Evolutionary conservation across 441 rosid species (phyloP).

Genomic region (Populus hybrid): DNA sequence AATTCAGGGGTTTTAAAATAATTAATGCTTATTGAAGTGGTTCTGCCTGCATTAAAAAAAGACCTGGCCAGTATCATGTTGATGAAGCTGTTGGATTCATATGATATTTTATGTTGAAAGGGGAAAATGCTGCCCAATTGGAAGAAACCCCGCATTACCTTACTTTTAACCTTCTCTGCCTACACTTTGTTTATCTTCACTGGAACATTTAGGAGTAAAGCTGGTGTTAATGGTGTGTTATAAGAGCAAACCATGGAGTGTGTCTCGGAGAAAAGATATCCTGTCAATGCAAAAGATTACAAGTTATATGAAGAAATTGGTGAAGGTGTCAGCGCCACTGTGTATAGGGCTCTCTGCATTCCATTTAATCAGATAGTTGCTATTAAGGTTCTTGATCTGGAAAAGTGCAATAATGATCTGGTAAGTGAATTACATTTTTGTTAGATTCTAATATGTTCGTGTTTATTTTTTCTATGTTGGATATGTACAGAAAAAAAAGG

Average conservation of each 20-base stretch:
- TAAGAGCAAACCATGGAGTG: conserved; percentile 53
- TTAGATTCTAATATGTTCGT: conserved; percentile 3
- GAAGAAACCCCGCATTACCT: conserved; percentile 60
- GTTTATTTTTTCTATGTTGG: neutral
- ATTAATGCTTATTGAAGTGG: conserved; percentile 6
- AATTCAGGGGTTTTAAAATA: conserved; percentile 10
- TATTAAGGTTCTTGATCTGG: conserved; percentile 94
- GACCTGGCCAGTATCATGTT: conserved; percentile 23
- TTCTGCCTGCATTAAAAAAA: conserved; percentile 27
- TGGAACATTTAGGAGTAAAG: conserved; percentile 32
- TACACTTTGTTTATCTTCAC: conserved; percentile 29
- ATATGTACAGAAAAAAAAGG: neutral
- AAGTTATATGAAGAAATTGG: conserved; percentile 90
- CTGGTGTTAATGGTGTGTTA: conserved; percentile 44
- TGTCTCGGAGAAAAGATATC: conserved; percentile 62
- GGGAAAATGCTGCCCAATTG: conserved; percentile 66
- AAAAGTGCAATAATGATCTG: conserved; percentile 92
- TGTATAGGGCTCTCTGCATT: conserved; percentile 85
- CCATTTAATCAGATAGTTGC: conserved; percentile 90
- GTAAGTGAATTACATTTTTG: conserved; percentile 41
- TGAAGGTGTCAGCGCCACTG: conserved; percentile 97
- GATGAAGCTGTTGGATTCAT: conserved; percentile 33
- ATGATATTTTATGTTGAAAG: conserved; percentile 27
- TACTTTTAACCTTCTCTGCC: conserved; percentile 26
- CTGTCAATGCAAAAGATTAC: conserved; percentile 76